A percentile compares a stretch with the other conserved stretches of the same genome.
phyloP scores from a whole-genome alignment of 202 grass and related monocot genomes.

The Thinopyrum obtusiflorum region DNA sequence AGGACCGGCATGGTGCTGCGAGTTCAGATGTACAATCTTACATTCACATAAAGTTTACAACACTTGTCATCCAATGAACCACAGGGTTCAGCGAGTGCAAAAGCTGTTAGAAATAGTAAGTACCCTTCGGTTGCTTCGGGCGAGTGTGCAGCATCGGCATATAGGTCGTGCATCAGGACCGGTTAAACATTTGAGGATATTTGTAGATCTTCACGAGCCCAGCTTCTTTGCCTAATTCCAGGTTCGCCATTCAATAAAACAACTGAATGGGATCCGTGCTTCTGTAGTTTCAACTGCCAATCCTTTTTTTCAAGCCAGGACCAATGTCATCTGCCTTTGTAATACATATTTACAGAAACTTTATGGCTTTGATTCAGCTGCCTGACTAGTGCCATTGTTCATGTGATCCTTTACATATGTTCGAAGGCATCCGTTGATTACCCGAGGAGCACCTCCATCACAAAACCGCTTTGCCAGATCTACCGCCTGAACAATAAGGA shows the following conservation, averaged over 20 bases:
- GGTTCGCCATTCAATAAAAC: not conserved
- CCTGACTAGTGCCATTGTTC: slow-evolving; percentile 2
- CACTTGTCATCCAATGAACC: not conserved
- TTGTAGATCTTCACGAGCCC: not conserved
- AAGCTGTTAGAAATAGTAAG: slow-evolving; percentile 4
- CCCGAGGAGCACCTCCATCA: slow-evolving; percentile 74
- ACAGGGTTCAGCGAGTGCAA: not conserved
- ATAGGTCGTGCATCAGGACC: not conserved
- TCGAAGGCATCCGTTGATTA: slow-evolving; percentile 95
- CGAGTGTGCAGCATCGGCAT: not conserved
- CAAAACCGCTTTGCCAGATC: slow-evolving; percentile 96
- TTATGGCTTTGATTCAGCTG: slow-evolving; percentile 41
- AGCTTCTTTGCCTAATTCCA: not conserved
- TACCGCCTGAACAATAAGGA: slow-evolving; percentile 54
- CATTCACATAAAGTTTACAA: slow-evolving; percentile 16
- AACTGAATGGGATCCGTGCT: not conserved
- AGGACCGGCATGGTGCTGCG: not conserved
- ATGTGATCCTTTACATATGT: slow-evolving; percentile 68
- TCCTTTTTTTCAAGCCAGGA: not conserved
- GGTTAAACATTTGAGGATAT: not conserved
- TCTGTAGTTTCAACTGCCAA: not conserved
- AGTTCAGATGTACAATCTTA: slow-evolving; percentile 5
- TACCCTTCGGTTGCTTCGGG: not conserved
- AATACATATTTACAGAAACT: slow-evolving; percentile 16
- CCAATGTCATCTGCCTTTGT: not conserved